Evolutionary conservation across 176 grass and related monocot genomes (phyloP).

Genomic region (Neostapfia colusana): DNA sequence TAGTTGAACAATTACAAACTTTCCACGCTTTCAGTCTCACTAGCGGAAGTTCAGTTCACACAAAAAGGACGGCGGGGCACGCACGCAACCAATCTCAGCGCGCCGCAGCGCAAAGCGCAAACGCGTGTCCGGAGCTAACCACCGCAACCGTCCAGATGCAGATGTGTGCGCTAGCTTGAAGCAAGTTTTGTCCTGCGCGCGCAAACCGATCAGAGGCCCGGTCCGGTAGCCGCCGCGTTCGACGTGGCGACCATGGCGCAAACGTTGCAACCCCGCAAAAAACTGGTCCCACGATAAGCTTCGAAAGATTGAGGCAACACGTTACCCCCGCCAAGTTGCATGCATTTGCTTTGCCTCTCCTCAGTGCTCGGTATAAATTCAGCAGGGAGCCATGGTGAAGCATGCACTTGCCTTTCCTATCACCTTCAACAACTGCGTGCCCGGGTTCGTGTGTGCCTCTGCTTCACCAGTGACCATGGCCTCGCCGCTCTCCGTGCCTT

Average conservation of each 20-base stretch:
- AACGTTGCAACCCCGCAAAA: conserved; percentile 38
- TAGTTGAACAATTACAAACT: background rate
- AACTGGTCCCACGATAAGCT: conserved; percentile 34
- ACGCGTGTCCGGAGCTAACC: conserved; percentile 42
- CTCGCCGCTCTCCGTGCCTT: conserved; percentile 66
- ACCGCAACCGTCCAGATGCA: conserved; percentile 38
- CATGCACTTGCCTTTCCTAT: background rate
- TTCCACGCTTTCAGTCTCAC: background rate
- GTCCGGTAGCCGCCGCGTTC: background rate
- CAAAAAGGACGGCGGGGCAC: background rate
- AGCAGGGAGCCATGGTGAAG: background rate
- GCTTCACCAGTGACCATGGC: conserved; percentile 42
- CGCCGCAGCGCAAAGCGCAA: background rate
- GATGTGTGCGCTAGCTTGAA: background rate
- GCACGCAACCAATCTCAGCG: conserved; percentile 32
- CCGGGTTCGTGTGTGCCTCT: background rate
- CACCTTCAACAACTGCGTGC: conserved; percentile 2
- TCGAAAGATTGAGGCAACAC: background rate
- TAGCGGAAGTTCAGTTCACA: background rate
- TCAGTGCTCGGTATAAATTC: conserved; percentile 44
- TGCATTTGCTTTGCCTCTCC: background rate
- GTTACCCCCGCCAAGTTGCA: conserved; percentile 24
- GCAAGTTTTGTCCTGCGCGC: conserved; percentile 3
- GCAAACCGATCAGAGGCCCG: conserved; percentile 24
- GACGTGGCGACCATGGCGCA: conserved; percentile 33